Evolutionary conservation across 2,329 filamentous ascomycete species (phyloP).

Genomic region (Aspergillus sp.): DNA sequence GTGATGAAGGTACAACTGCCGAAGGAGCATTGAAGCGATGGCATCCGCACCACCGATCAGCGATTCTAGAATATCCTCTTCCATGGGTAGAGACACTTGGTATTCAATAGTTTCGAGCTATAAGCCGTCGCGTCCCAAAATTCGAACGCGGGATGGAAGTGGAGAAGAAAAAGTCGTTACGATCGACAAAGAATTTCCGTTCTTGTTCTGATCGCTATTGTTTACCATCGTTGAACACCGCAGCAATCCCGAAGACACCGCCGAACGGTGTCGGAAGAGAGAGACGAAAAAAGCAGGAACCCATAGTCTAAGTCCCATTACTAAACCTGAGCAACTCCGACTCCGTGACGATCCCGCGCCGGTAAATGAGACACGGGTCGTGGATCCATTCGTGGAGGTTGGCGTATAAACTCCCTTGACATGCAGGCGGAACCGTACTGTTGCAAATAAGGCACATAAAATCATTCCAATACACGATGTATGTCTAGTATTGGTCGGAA

Average conservation of each 20-base stretch:
- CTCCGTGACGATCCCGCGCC: not conserved
- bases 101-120: not conserved
- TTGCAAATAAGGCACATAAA: not conserved
- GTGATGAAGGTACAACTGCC: too few relatives aligned
- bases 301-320: not conserved
- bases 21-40: too few relatives aligned
- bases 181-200: not conserved
- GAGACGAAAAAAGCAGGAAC: not conserved
- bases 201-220: not conserved
- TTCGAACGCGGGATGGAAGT: not conserved
- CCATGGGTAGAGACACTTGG: not conserved
- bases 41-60: not conserved
- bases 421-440: too few relatives aligned
- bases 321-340: not conserved
- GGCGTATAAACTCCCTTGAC: not conserved
- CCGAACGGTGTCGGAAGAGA: not conserved
- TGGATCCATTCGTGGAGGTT: not conserved
- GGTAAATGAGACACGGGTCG: not conserved
- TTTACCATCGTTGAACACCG: not conserved
- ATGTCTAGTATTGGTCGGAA: slow-evolving; percentile 60
- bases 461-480: not conserved
- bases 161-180: not conserved
- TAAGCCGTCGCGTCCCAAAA: not conserved
- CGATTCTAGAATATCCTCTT: not conserved
- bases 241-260: not conserved